A percentile compares a stretch with the other conserved stretches of the same genome.
These are phyloP conservation scores for Dioscorea dumetorum DNA, from an alignment of 106 monocot genomes.

Conservation along the genomic window DNA sequence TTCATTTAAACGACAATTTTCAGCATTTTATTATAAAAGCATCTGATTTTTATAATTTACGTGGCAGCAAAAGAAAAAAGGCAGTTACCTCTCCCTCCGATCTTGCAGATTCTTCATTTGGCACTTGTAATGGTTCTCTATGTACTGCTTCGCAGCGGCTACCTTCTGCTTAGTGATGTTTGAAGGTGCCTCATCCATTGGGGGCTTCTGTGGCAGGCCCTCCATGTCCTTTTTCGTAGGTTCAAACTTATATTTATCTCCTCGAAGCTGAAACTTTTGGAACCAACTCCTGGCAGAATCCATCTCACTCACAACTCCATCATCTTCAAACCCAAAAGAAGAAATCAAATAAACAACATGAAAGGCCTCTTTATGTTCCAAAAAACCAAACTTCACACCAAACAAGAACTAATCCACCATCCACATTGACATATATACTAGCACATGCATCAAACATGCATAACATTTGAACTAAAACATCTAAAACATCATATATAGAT, in stretches of 20 bases:
- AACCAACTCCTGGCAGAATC: constrained; percentile 95
- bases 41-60: no score
- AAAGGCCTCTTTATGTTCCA: no score
- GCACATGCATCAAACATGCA: no score
- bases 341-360: no score
- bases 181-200: constrained; percentile 78
- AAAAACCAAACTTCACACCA: no score
- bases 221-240: constrained; percentile 51
- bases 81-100: constrained; percentile 67
- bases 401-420: no score
- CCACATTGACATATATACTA: no score
- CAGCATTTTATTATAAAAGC: no score
- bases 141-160: constrained; percentile 92
- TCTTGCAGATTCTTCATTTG: constrained; percentile 93
- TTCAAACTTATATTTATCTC: constrained; percentile 47
- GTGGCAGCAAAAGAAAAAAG: neutral
- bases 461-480: no score
- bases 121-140: constrained; percentile 89
- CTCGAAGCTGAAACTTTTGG: constrained; percentile 58
- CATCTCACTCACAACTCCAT: constrained; percentile 42
- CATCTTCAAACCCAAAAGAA: constrained; percentile 8
- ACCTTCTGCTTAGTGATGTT: constrained; percentile 82
- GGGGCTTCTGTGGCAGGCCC: constrained; percentile 46
- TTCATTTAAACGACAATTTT: no score
- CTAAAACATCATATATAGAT: no score